A percentile compares a stretch with the other conserved stretches of the same genome.
Evolutionary conservation across 179 eudicot species (phyloP).

Genomic region (Gypsophila paniculata): DNA sequence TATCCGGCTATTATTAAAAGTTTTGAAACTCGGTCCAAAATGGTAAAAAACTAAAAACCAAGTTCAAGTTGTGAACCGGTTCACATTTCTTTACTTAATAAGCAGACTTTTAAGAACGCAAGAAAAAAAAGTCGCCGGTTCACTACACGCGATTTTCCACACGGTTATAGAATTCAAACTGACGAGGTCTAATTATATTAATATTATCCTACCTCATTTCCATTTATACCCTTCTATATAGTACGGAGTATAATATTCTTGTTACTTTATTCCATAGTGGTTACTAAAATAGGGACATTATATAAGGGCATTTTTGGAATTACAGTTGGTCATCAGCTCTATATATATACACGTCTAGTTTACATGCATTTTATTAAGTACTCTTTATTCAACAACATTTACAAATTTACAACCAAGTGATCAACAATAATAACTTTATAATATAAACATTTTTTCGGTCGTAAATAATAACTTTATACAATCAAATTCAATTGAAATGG

Average conservation of each 20-base stretch:
- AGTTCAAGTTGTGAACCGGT: conserved; percentile 24
- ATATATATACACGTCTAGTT: conserved; percentile 20
- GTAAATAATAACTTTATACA: not conserved
- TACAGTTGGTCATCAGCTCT: not conserved
- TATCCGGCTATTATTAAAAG: too few species aligned
- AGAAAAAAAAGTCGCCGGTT: conserved; percentile 21
- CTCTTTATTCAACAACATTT: not conserved
- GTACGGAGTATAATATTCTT: not conserved
- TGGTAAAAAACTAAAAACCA: not conserved
- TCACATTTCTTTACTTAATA: conserved; percentile 3
- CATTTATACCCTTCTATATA: conserved; percentile 12
- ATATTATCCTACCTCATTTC: not conserved
- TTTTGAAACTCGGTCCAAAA: not conserved
- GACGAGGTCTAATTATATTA: conserved; percentile 10
- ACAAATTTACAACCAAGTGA: not conserved
- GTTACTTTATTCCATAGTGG: not conserved
- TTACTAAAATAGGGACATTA: not conserved
- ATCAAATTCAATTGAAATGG: conserved; percentile 16
- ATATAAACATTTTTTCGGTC: not conserved
- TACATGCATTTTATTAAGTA: not conserved
- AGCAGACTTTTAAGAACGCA: conserved; percentile 13
- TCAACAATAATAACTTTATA: not conserved
- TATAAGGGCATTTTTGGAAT: not conserved
- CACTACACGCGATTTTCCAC: conserved; percentile 14
- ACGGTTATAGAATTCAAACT: conserved; percentile 11